Evolutionary conservation across 257 asterid species (phyloP), one percentile per base, ranked within the genome.

Genomic region (Cruciata laevipes): DNA sequence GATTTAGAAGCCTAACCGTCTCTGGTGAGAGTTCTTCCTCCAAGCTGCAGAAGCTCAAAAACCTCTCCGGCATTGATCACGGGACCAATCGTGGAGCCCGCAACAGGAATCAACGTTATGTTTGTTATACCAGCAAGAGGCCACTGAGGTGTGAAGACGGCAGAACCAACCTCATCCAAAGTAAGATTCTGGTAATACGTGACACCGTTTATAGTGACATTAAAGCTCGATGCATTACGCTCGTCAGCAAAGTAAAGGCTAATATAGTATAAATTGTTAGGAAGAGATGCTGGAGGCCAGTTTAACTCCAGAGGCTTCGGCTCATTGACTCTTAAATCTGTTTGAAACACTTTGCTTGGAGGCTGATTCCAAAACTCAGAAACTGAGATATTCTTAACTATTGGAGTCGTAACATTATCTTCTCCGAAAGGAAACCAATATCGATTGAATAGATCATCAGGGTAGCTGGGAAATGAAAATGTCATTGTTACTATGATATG

Each of bases 291-390:
- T 0, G 87, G 88, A 24, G 99, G 99, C 99, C 99, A 94, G 21
- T 33, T 68, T 60, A 94, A 69, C 57, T 83, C 77, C 66, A 94
- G 68, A 32, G 92, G 83, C 53, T 76, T 87, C 0, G 81, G 80
- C 24, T 73, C 74, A 72, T 69, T 69, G 44, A 25, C 79, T 24
- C 78, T 65, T 66, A 88, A 35, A 40, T 81, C 77, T 9, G 96
- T 83, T 68, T 78, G 87, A 56, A 94, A 94, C 32, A 94, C 84
- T 74, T 72, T 83, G 1, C 66, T 57, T 20, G 99, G 97, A 7
- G 99, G 99, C 20, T 80, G 72, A 79, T 90, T 94, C 99, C 99
- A 94, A 79, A 94, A 85, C 42, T 96, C 95, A 5, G 97, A 85
- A 62, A 80, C 85, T 3, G 84, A 75, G 24, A 88, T 85, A 68